Conservation (phyloP, 75 land plant genomes). For the Ceratopteris richardii region DNA sequence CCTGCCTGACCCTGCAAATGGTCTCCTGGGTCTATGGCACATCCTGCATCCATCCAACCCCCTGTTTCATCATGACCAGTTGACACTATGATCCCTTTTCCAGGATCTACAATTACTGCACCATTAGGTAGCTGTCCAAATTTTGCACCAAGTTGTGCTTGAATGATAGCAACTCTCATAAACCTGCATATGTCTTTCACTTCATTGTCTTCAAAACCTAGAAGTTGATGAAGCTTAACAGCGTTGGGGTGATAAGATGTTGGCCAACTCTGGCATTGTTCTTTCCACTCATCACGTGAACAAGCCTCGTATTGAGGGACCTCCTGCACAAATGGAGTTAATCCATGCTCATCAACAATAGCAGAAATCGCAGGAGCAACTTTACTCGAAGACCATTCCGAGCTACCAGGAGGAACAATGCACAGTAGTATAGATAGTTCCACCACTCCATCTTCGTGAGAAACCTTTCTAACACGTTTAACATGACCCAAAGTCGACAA, state of each 20-base stretch:
- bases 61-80: constrained; percentile 57
- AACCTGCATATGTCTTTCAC: constrained; percentile 29
- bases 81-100: constrained; percentile 40
- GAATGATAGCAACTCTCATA: constrained; percentile 54
- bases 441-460: constrained; percentile 39
- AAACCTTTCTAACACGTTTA: constrained; percentile 55
- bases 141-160: constrained; percentile 33
- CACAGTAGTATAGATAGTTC: constrained; percentile 65
- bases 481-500: constrained; percentile 73
- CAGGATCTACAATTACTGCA: constrained; percentile 91
- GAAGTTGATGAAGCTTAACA: background rate
- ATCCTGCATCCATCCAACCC: constrained; percentile 10
- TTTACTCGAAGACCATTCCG: background rate
- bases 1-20: background rate
- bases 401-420: constrained; percentile 8
- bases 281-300: constrained; percentile 87
- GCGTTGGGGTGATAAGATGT: constrained; percentile 88
- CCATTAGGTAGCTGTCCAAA: constrained; percentile 62
- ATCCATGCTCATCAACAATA: background rate
- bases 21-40: background rate
- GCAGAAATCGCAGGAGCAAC: background rate
- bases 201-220: constrained; percentile 38
- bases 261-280: constrained; percentile 89
- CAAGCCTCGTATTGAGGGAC: constrained; percentile 57
- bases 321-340: constrained; percentile 18